These are phyloP conservation scores for Ricinus communis DNA, from an alignment of 345 rosid species.

Conservation along the genomic window DNA sequence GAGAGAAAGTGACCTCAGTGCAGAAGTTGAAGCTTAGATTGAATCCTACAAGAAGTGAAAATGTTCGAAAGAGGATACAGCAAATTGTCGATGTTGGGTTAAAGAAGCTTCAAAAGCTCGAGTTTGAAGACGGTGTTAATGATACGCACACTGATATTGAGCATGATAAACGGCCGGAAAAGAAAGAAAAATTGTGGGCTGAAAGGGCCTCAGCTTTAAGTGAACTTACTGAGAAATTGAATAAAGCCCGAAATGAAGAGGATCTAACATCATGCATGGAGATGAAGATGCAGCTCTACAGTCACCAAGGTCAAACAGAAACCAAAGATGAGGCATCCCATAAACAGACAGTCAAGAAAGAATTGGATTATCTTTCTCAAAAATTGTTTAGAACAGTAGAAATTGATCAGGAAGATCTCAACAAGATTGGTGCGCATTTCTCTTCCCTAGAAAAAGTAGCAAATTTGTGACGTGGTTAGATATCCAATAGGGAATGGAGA, in stretches of 20 bases:
- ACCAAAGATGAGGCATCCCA: conserved; percentile 19
- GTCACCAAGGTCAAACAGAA: conserved; percentile 22
- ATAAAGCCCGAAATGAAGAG: conserved; percentile 73
- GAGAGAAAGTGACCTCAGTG: conserved; percentile 30
- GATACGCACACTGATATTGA: conserved; percentile 32
- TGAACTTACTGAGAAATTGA: conserved; percentile 70
- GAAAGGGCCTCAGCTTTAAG: conserved; percentile 52
- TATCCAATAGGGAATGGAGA: not conserved
- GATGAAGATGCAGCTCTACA: conserved; percentile 50
- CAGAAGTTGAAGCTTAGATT: conserved; percentile 54
- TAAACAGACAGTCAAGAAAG: conserved; percentile 30
- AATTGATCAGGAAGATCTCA: conserved; percentile 58
- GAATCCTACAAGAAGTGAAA: conserved; percentile 48
- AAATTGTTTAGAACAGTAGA: conserved; percentile 43
- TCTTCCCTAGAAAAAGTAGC: conserved; percentile 52
- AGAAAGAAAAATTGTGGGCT: conserved; percentile 30
- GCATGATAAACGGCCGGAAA: conserved; percentile 33
- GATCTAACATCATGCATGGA: conserved; percentile 75
- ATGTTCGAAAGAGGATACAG: conserved; percentile 48
- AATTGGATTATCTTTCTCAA: conserved; percentile 26
- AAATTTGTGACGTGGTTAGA: conserved; percentile 33
- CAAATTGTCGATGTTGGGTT: conserved; percentile 63
- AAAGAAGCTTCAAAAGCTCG: conserved; percentile 46
- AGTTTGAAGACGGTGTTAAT: conserved; percentile 23
- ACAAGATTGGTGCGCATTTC: conserved; percentile 44